Conservation (phyloP, 495 filamentous ascomycete genomes). For the Astrothelium subdiscretum region DNA sequence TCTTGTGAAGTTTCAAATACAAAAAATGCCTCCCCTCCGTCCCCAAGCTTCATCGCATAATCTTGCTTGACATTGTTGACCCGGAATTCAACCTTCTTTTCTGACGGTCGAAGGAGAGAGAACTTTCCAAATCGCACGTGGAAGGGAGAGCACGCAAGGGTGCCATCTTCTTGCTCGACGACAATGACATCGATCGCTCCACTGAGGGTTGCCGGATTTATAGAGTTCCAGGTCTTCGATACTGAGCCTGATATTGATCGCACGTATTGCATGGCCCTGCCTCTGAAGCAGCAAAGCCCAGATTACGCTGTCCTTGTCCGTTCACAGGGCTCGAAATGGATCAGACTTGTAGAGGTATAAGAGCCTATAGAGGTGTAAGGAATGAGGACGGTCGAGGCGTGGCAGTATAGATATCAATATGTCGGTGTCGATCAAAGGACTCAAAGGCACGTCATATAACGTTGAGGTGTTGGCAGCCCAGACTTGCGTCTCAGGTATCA, state of each 20-base stretch:
- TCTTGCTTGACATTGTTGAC: constrained; percentile 88
- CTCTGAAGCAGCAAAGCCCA: background rate
- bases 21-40: constrained; percentile 96
- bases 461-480: background rate
- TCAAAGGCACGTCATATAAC: background rate
- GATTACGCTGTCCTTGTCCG: background rate
- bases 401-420: background rate
- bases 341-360: background rate
- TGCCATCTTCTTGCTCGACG: constrained; percentile 89
- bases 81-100: constrained; percentile 98
- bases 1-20: constrained; percentile 88
- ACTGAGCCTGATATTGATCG: constrained; percentile 90
- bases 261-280: constrained; percentile 80
- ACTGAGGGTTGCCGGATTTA: constrained; percentile 94
- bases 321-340: background rate
- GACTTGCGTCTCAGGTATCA: background rate
- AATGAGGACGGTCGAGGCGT: background rate
- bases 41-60: constrained; percentile 96
- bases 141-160: constrained; percentile 87
- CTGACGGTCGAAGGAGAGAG: constrained; percentile 83
- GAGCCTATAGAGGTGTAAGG: background rate
- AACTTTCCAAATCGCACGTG: constrained; percentile 99
- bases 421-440: background rate
- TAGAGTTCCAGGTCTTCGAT: constrained; percentile 97
- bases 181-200: constrained; percentile 99